Evolutionary conservation across 2,329 filamentous ascomycete species (phyloP).

Genomic region (Cryoendolithus antarcticus): DNA sequence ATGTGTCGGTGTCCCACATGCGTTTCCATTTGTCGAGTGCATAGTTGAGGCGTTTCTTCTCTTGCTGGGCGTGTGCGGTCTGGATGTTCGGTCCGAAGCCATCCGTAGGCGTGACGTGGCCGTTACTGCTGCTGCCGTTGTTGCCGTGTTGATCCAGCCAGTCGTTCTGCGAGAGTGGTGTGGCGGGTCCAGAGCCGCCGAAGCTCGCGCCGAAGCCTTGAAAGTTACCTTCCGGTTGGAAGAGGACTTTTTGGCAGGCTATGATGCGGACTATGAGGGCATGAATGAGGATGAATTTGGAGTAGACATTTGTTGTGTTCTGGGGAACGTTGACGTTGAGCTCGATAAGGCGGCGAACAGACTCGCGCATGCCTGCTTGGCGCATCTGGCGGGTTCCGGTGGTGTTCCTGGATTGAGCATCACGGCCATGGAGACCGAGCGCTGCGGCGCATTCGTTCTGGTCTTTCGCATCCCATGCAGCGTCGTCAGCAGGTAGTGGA

Average conservation of each 20-base stretch:
- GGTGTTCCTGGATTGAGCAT: slow-evolving; percentile 45
- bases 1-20: slow-evolving; percentile 59
- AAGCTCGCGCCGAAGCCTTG: slow-evolving; percentile 15
- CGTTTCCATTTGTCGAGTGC: slow-evolving; percentile 62
- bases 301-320: slow-evolving; percentile 57
- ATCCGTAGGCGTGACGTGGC: slow-evolving; percentile 30
- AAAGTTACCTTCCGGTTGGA: slow-evolving; percentile 15
- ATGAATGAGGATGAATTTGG: slow-evolving; percentile 64
- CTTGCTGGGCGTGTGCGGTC: slow-evolving; percentile 36
- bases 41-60: slow-evolving; percentile 33
- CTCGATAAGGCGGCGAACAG: slow-evolving; percentile 50
- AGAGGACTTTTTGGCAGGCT: slow-evolving; percentile 32
- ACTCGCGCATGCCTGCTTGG: slow-evolving; percentile 52
- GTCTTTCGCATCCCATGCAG: slow-evolving; percentile 56
- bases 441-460: slow-evolving; percentile 50
- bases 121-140: slow-evolving; percentile 24
- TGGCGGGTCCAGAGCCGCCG: slow-evolving; percentile 36
- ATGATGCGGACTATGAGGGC: slow-evolving; percentile 53
- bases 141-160: slow-evolving; percentile 39
- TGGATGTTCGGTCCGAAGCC: slow-evolving; percentile 31
- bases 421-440: slow-evolving; percentile 49
- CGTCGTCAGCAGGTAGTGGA: slow-evolving; percentile 61
- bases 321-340: slow-evolving; percentile 47
- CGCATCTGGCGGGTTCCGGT: slow-evolving; percentile 51
- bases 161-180: slow-evolving; percentile 47